Base-by-base conservation (phyloP, 2,329 filamentous ascomycete genomes). In the Penicillium griseofulvum region DNA sequence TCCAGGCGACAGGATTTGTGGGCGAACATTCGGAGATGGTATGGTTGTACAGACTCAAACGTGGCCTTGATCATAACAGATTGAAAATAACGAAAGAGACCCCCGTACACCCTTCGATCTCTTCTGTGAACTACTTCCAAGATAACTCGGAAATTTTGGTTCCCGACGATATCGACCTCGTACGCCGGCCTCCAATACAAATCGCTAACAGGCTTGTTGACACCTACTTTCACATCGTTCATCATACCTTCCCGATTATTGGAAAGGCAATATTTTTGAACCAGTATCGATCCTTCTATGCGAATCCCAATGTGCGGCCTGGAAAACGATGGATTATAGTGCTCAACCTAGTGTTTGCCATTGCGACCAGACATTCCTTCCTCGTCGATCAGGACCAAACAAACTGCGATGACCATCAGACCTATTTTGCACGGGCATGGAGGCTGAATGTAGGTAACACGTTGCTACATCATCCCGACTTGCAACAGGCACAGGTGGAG, bases 1-100 rank as follows among this genome's bases (percentile, higher is more conserved):
- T 71, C 12, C 68, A 72, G 47, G 67, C 70, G 1, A 71, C 71
- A 31, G 74, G 76, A 0, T 78, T 76, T 62, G 70, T 77, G 52
- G 76, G 76, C 11, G 77, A 76, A 54, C 74, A 76, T 50, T 77
- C 76, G 5, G 75, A 77, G 49, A 68, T 76, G 38, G 71, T 70
- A 22, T 79, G 76, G 76, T 59, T 78, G 26, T 73, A 77, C 58
- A 68, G 72, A 49, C 61, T 78, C 50, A 73, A 70, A 44, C 68
- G 72, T 48, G 60, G 70, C 29, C 71, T 75, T 47, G 69, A 72
- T 47, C 64, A 62, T 33, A 67, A 64, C 12, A 61, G 44, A 41
- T 59, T 57, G 2, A 58, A 56, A 36, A 48, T 58, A 34, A 46
- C 49, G 24, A 60, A 55, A 49, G 65, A 64, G 36, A 58, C 16